Evolutionary conservation across 257 asterid species (phyloP).

Genomic region (Linaria vulgaris): DNA sequence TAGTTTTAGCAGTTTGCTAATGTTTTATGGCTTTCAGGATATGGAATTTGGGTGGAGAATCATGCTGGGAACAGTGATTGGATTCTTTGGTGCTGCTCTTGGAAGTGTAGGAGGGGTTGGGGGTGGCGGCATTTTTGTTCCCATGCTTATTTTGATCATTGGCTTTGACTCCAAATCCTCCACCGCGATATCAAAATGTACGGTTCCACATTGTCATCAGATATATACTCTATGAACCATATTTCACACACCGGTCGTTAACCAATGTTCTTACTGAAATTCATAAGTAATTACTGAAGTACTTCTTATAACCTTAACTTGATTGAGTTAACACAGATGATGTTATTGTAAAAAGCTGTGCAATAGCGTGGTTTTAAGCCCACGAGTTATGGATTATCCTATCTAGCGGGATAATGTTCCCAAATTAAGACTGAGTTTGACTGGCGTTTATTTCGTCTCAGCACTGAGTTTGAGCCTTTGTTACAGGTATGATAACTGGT

Average conservation of each 20-base stretch:
- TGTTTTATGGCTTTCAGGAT: constrained; percentile 32
- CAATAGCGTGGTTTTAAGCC: too few species aligned
- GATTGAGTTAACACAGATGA: background rate
- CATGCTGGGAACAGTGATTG: constrained; percentile 47
- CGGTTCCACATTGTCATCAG: constrained; percentile 5
- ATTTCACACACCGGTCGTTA: too few species aligned
- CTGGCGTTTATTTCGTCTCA: background rate
- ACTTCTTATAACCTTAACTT: too few species aligned
- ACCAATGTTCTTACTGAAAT: background rate
- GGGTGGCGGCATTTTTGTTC: constrained; percentile 66
- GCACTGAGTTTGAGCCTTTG: constrained; percentile 3
- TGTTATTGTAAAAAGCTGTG: too few species aligned
- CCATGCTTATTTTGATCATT: constrained; percentile 52
- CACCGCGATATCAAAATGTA: constrained; percentile 65
- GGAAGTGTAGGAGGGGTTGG: constrained; percentile 71
- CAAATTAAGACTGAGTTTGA: background rate
- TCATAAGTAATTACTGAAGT: background rate
- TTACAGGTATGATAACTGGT: constrained; percentile 62
- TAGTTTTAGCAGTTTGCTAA: background rate
- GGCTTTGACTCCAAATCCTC: constrained; percentile 63
- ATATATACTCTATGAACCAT: too few species aligned
- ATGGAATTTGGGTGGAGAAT: constrained; percentile 59
- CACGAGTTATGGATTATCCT: too few species aligned
- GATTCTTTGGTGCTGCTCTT: constrained; percentile 69
- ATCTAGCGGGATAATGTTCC: too few species aligned